phyloP scores from a whole-genome alignment of 306 rosid genomes.

The Hylodesmum podocarpum region DNA sequence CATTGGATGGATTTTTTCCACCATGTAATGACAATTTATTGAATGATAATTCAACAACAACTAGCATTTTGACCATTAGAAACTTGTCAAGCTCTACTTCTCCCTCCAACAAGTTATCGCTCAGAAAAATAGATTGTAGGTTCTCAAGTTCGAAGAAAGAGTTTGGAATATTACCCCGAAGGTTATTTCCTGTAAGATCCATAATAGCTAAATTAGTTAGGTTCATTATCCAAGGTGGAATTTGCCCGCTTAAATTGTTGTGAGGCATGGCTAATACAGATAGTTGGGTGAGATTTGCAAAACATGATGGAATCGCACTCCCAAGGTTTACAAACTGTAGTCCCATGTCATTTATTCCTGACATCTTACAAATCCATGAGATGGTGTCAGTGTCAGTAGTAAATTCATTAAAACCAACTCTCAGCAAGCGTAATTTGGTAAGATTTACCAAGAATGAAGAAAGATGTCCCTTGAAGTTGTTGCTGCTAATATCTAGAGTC shows the following conservation, averaged over 20 bases:
- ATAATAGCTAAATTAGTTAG: neutral
- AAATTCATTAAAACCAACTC: conserved; percentile 10
- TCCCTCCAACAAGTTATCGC: neutral
- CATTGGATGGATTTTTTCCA: neutral
- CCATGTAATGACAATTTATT: neutral
- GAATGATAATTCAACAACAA: neutral
- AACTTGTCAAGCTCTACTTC: neutral
- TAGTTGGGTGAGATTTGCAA: conserved; percentile 18
- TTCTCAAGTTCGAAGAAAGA: conserved; percentile 17
- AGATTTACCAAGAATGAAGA: conserved; percentile 7
- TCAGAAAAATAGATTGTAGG: neutral
- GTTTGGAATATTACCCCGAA: neutral
- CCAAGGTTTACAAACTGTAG: conserved; percentile 17
- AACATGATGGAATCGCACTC: conserved; percentile 4
- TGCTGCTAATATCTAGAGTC: neutral
- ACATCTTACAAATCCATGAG: conserved; percentile 8
- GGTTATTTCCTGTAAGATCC: neutral
- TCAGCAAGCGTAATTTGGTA: neutral
- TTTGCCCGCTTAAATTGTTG: neutral
- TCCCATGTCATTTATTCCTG: neutral
- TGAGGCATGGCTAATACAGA: accelerated
- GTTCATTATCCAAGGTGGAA: conserved; percentile 28
- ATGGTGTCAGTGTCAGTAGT: neutral
- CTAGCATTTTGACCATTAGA: neutral
- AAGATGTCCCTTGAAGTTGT: neutral